Conservation (phyloP, 2,329 filamentous ascomycete genomes). For the Samsoniella hepiali region DNA sequence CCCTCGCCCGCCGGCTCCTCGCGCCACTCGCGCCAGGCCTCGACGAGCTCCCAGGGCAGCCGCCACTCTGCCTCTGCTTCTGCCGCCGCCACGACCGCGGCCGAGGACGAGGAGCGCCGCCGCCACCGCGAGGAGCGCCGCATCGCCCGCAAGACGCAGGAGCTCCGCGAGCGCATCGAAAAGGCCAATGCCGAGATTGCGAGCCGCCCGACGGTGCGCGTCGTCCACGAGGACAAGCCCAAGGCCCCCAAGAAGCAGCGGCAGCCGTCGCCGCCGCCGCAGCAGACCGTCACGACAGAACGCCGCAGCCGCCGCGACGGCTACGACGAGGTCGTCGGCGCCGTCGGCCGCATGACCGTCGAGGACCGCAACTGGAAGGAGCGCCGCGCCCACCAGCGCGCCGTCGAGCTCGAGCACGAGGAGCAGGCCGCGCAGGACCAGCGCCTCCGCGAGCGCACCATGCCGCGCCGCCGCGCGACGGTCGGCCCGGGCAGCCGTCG, state of each 20-base stretch:
- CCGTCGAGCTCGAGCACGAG: slow-evolving; percentile 28
- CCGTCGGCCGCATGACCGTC: slow-evolving; percentile 33
- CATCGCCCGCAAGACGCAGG: slow-evolving; percentile 20
- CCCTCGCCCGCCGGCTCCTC: slow-evolving; percentile 30
- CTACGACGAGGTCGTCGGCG: slow-evolving; percentile 33
- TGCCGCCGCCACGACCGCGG: slow-evolving; percentile 14
- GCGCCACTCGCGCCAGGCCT: slow-evolving; percentile 36
- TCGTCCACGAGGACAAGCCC: slow-evolving; percentile 2
- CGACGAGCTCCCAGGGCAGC: slow-evolving; percentile 35
- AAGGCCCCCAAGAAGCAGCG: slow-evolving; percentile 2
- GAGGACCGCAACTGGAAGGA: slow-evolving; percentile 32
- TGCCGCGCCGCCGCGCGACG: slow-evolving; percentile 36
- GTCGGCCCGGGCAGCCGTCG: slow-evolving; percentile 37
- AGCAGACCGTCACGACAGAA: background rate
- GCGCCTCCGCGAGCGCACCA: slow-evolving; percentile 41
- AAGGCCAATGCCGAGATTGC: slow-evolving; percentile 43
- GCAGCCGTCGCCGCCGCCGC: background rate
- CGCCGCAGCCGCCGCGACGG: slow-evolving; percentile 6
- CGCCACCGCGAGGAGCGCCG: slow-evolving; percentile 25
- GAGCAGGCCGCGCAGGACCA: slow-evolving; percentile 39
- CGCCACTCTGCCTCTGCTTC: slow-evolving; percentile 10
- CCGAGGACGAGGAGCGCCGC: slow-evolving; percentile 21
- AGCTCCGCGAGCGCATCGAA: slow-evolving; percentile 35
- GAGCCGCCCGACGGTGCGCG: slow-evolving; percentile 34
- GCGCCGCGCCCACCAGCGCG: slow-evolving; percentile 28